A percentile compares a stretch with the other conserved stretches of the same genome.
Conservation (phyloP, 495 filamentous ascomycete species). For the Penicillium cosmopolitanum region DNA sequence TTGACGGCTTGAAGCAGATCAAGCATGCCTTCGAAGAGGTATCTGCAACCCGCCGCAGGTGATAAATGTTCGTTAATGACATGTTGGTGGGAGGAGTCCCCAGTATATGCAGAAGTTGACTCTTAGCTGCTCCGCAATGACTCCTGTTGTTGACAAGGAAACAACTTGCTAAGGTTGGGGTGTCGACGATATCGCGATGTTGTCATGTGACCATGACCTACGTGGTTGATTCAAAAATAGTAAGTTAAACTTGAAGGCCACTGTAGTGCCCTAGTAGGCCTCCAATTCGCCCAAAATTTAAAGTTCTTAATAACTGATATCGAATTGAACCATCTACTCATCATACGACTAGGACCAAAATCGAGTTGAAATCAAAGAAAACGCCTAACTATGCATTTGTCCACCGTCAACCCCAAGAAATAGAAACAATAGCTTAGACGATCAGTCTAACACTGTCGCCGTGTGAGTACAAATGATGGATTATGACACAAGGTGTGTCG, state of each 20-base stretch:
- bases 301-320: not conserved
- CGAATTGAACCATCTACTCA: not conserved
- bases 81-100: slow-evolving; percentile 26
- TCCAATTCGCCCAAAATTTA: no score
- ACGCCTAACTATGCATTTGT: slow-evolving; percentile 39
- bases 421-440: slow-evolving; percentile 17
- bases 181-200: not conserved
- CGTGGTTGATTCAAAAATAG: no score
- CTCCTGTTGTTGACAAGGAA: not conserved
- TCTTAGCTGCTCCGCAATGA: not conserved
- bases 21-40: slow-evolving; percentile 79
- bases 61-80: slow-evolving; percentile 79
- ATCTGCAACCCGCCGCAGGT: slow-evolving; percentile 87
- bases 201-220: slow-evolving; percentile 14
- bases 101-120: not conserved
- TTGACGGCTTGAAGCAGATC: slow-evolving; percentile 88
- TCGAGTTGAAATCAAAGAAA: slow-evolving; percentile 10
- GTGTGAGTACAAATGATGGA: slow-evolving; percentile 17
- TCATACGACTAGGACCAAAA: not conserved
- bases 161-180: not conserved
- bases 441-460: slow-evolving; percentile 8
- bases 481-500: slow-evolving; percentile 13
- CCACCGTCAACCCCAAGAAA: slow-evolving; percentile 21
- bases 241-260: no score
- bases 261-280: no score